Evolutionary conservation across 441 rosid species (phyloP).

Genomic region (Corymbia calophylla): DNA sequence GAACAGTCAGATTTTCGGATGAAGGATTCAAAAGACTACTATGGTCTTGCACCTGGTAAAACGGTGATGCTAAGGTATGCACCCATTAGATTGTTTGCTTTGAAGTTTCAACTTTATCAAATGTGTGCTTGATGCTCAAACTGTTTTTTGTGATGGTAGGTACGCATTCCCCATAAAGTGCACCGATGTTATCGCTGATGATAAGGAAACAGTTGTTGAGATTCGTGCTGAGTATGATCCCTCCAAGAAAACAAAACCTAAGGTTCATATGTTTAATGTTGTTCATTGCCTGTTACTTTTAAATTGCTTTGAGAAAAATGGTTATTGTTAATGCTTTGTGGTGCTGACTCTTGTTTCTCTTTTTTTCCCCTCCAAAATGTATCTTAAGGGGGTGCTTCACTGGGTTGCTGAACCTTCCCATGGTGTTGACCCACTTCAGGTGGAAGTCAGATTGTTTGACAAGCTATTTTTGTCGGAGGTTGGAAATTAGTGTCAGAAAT

Average conservation of each 20-base stretch:
- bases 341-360: neutral
- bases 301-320: neutral
- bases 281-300: neutral
- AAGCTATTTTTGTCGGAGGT: conserved; percentile 88
- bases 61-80: conserved; percentile 72
- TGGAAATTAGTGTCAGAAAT: neutral
- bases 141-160: conserved; percentile 28
- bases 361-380: neutral
- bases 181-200: conserved; percentile 76
- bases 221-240: conserved; percentile 84
- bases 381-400: conserved; percentile 78
- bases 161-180: conserved; percentile 91
- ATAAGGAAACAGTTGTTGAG: conserved; percentile 70
- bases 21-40: conserved; percentile 92
- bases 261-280: conserved; percentile 33
- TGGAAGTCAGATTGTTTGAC: conserved; percentile 91
- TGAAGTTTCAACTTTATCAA: neutral
- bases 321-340: neutral
- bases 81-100: neutral
- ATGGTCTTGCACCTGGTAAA: conserved; percentile 95
- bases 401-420: conserved; percentile 81
- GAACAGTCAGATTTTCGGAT: conserved; percentile 82
- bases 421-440: conserved; percentile 52
- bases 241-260: conserved; percentile 74
- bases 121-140: neutral